Evolutionary conservation across 768 basidiomycete genomes (phyloP), one percentile per base, ranked within the genome.

Genomic region (Mycena leptocephala): DNA sequence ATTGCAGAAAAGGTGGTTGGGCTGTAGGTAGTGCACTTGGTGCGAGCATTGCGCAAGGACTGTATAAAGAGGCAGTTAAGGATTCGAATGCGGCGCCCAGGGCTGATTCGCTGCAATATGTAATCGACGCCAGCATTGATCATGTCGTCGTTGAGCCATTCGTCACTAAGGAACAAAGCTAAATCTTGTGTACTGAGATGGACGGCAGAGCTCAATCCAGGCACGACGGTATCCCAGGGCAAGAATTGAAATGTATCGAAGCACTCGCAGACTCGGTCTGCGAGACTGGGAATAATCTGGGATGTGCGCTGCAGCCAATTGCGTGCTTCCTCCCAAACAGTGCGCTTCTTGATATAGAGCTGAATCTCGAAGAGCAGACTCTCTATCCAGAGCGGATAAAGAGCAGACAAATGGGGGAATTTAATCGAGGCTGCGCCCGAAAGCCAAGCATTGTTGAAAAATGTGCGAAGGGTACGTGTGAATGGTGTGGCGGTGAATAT

Each of bases 101-200:
- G 64, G 13, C 26, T 16, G 30, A 66, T 28, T 3, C 48, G 64
- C 28, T 39, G 64, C 28, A 66, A 26, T 5, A 66, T 66, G 18
- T 66, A 66, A 18, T 66, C 64, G 3, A 51, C 64, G 13, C 64
- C 46, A 2, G 28, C 64, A 33, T 66, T 66, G n/a, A 66, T 66
- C 64, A 66, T 66, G 10, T 66, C 64, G 32, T 66, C 64, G 13
- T 48, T 66, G 14, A 66, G 48, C 64, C 64, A 66, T 10, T 51
- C 7, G 13, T 39, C 2, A 22, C 64, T 20, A 20, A 66, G 64
- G 30, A 66, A 66, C 2, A 24, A 16, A 7, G 64, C 43, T 2
- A 66, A 28, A 35, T 66, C 46, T 16, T 66, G 64, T 11, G 64
- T 48, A 5, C 43, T 66, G 30, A 66, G 48, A 48, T 35, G 64